These are phyloP conservation scores for Leptomonas seymouri DNA, from an alignment of 208 protist genomes.

Conservation along the genomic window DNA sequence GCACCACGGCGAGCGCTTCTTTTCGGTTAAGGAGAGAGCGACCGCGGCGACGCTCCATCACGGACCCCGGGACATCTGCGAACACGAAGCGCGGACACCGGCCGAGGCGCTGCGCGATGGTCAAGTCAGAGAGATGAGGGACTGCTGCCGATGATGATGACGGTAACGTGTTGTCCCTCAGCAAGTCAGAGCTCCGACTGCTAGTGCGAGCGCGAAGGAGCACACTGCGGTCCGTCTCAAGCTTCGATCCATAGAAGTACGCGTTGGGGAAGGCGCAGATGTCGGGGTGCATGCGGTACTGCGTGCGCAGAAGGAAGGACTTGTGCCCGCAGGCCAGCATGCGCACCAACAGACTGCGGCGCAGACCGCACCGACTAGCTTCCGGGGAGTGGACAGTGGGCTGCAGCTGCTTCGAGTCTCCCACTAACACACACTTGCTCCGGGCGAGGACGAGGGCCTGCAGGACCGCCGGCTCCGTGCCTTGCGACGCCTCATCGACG, in stretches of 20 bases:
- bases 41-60: constrained; percentile 53
- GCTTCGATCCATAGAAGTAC: constrained; percentile 76
- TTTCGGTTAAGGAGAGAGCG: constrained; percentile 46
- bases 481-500: constrained; percentile 93
- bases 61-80: constrained; percentile 53
- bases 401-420: constrained; percentile 92
- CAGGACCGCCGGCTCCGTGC: constrained; percentile 85
- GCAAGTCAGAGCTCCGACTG: constrained; percentile 4
- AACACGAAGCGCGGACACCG: constrained; percentile 66
- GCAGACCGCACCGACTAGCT: constrained; percentile 59
- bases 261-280: constrained; percentile 85
- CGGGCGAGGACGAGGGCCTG: constrained; percentile 67
- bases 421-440: constrained; percentile 75
- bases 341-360: constrained; percentile 74
- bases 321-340: constrained; percentile 62
- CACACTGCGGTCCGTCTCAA: constrained; percentile 56
- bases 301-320: constrained; percentile 74
- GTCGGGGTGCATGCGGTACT: constrained; percentile 93
- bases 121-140: not conserved
- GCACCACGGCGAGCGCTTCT: constrained; percentile 68
- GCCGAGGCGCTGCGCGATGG: constrained; percentile 25
- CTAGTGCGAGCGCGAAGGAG: constrained; percentile 12
- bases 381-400: constrained; percentile 78
- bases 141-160: not conserved
- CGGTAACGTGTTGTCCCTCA: not conserved